Evolutionary conservation across 257 asterid species (phyloP), one percentile per base, ranked within the genome.

Genomic region (Lantana camara): DNA sequence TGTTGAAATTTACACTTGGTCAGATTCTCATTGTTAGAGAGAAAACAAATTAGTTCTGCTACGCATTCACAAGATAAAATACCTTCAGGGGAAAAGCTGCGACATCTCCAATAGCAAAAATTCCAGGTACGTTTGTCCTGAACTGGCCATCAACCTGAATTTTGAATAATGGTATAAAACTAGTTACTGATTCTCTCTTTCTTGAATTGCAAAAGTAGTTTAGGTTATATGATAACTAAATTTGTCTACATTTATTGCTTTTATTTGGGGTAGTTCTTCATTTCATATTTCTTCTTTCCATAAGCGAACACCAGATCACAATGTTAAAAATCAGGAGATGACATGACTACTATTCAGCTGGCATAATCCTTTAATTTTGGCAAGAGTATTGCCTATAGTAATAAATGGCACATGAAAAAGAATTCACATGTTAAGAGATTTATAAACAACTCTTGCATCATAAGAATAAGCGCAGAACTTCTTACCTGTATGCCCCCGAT

Each of bases 21-120:
- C 23, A 64, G 74, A 64, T 58, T 64, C 64, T 27, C 51, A 66
- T 24, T 40, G 11, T 17, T 27, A 49, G 19, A 46, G 38, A 63
- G n/a, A 61, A 2, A 57, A 2, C 35, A 48, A 30, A 29, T 59
- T 13, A 37, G 4, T 67, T 17, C 15, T 51, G 15, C 63, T 23
- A 23, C 50, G 37, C 27, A 58, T 63, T 45, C 29, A 52, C 55
- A 69, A 59, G 65, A 71, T 44, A 54, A 62, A 40, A 49, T 60
- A 87, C 98, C 96, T 92, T 92, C 56, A 92, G 77, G 57, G 98
- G 97, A 76, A 92, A 92, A 60, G 98, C 98, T 14, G 97, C 93
- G 45, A 92, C 95, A 76, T 92, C 97, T 58, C 98, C 98, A 70
- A 89, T 79, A 40, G 98, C 97, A 66, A 92, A 92, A 56, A 92